These are phyloP conservation scores for Haematococcus sp. DNA, from an alignment of 139 green algal genomes.

Conservation along the genomic window DNA sequence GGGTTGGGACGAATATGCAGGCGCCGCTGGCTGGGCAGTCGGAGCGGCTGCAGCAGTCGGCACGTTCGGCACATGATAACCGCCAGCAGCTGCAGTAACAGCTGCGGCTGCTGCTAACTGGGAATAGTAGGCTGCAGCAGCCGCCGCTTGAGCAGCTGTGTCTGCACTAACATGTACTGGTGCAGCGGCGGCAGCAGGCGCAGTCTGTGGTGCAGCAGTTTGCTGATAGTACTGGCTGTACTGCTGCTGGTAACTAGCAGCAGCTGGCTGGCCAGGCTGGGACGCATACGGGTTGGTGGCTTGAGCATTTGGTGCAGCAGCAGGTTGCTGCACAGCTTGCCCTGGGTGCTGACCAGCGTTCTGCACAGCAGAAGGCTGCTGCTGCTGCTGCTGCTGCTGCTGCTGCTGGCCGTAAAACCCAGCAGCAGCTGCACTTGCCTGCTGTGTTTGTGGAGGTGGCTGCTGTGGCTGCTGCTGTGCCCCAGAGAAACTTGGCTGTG, in stretches of 20 bases:
- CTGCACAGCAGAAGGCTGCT: no score
- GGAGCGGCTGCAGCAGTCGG: background rate
- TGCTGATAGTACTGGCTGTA: background rate
- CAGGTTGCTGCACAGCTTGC: no score
- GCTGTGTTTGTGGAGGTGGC: background rate
- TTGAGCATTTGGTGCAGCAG: background rate
- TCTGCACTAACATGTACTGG: background rate
- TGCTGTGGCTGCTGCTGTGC: background rate
- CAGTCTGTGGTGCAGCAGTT: background rate
- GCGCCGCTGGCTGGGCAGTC: background rate
- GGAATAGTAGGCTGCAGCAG: slow-evolving; percentile 3
- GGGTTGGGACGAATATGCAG: background rate
- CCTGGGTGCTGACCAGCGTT: no score
- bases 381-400: no score
- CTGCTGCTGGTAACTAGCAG: slow-evolving; percentile 7
- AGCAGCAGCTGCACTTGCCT: background rate
- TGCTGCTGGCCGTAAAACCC: background rate
- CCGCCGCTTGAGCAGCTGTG: background rate
- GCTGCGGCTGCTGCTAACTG: background rate
- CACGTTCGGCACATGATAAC: background rate
- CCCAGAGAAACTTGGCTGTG: background rate
- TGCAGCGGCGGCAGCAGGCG: no score
- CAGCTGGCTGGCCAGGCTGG: background rate
- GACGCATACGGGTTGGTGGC: background rate
- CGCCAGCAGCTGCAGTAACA: background rate